Evolutionary conservation across 768 basidiomycete genomes (phyloP), one percentile per base, ranked within the genome.

Genomic region (Grammothele lineata): DNA sequence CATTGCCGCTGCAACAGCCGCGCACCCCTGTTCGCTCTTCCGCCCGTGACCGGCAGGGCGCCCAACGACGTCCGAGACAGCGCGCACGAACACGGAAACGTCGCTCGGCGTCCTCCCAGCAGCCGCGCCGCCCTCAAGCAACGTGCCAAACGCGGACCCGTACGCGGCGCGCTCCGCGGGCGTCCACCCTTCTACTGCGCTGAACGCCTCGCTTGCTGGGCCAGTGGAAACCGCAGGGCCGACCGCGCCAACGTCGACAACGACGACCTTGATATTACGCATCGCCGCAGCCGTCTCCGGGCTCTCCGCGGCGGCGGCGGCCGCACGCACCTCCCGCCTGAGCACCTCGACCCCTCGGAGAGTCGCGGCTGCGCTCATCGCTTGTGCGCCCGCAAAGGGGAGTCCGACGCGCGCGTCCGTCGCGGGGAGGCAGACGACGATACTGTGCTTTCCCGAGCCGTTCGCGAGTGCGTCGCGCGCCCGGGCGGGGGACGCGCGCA

Each of bases 321-420:
- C 78, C 9, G 78, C 66, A 26, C 72, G 72, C 47, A 87, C 74
- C 67, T 92, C 90, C 18, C 87, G 70, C 15, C 87, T 77, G 23
- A 92, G 76, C 19, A 91, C 77, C 50, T 90, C 85, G 11, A 78
- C 71, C 0, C 73, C 90, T 36, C 84, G 81, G 18, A 85, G 68
- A 14, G 83, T 89, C 40, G 81, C 79, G 4, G 81, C 83, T 24
- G 85, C 81, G 51, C 78, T 81, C 85, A 92, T 91, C 10, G 87
- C 78, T 48, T 80, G 80, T 34, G 83, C 78, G 17, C 66, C 58
- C 18, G 68, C 61, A 54, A 77, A 89, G 5, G 88, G 85, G n/a
- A 89, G 68, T 10, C 88, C 88, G 33, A 87, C 80, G 43, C 80
- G 80, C 34, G 80, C 76, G 57, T 86, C 81, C 35, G 78, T 77